Base-by-base conservation (phyloP, 1,284 basidiomycete species). In the Anthracocystis setariae region DNA sequence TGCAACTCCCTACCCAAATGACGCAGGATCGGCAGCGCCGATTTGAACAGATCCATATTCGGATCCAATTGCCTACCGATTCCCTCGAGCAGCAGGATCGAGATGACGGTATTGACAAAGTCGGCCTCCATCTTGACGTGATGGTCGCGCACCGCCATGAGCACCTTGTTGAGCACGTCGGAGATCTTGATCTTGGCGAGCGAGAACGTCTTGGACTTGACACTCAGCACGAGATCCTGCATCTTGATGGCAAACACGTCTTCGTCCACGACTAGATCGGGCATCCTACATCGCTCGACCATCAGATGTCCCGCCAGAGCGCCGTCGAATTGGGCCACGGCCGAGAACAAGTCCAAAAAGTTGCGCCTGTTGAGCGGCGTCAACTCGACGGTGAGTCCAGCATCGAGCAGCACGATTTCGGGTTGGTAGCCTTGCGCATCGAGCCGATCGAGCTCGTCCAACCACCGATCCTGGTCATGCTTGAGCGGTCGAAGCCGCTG, bases 71-170 rank as follows among this genome's bases (percentile, higher is more conserved):
- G 93, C 55, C 96, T 85, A 17, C 96, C 96, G 73, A 98, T 98
- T 0, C 96, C 96, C 84, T 99, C 96, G 44, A 99, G 85, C 51
- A 99, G 83, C 59, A 99, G 84, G 58, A 98, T 93, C 9, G 91
- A 92, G 65, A 98, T 91, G 49, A 98, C 93, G 0, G 96, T 98
- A 83, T 98, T 98, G 78, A 98, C 90, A 81, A 99, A 99, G 83
- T 98, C 96, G 13, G 91, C 93, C 84, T 98, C 95, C 89, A 99
- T 92, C 87, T 94, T 97, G 74, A 98, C 96, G 81, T 97, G 96
- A 83, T 98, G 94, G 71, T 89, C 87, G 49, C 94, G 85, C 1
- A 99, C 94, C n/a, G 90, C 89, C 74, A 86, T 88, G 43, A 98
- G 85, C 8, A 97, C 94, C 72, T 95, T 91, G 7, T 88, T 90